A percentile compares a stretch with the other conserved stretches of the same genome.
These are phyloP conservation scores for Lactifluus hygrophoroides DNA, from an alignment of 768 basidiomycete species.

Conservation along the genomic window DNA sequence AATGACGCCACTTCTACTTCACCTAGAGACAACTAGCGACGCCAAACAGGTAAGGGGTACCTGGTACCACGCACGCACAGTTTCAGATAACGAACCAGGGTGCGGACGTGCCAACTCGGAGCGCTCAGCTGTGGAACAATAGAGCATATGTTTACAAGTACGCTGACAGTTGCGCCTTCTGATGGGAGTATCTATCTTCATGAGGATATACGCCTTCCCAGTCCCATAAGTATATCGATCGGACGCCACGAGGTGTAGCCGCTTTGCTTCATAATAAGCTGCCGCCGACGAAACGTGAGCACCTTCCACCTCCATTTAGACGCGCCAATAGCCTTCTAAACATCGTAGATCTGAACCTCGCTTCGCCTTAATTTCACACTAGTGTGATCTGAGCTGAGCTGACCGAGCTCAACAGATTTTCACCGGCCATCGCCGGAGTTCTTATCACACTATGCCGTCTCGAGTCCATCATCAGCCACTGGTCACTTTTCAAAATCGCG, in stretches of 20 bases:
- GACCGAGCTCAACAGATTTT: too few relatives aligned
- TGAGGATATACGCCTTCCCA: background rate
- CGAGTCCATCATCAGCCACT: background rate
- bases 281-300: background rate
- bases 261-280: background rate
- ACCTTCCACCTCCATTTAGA: background rate
- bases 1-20: too few relatives aligned
- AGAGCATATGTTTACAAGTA: background rate
- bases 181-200: background rate
- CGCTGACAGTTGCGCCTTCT: background rate
- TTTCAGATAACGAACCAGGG: background rate
- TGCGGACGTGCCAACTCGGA: background rate
- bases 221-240: background rate
- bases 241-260: conserved; percentile 4
- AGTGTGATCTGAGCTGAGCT: background rate
- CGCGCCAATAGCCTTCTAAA: background rate
- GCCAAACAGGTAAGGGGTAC: too few relatives aligned
- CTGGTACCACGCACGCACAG: too few relatives aligned
- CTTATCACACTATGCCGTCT: background rate
- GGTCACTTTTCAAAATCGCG: background rate
- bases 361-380: background rate
- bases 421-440: background rate
- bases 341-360: background rate
- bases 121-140: background rate
- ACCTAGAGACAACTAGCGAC: background rate